Percentiles rank a stretch among this genome's conserved stretches.
Evolutionary conservation across 768 basidiomycete genomes (phyloP).

Genomic region (Thelephora aurantiotincta): DNA sequence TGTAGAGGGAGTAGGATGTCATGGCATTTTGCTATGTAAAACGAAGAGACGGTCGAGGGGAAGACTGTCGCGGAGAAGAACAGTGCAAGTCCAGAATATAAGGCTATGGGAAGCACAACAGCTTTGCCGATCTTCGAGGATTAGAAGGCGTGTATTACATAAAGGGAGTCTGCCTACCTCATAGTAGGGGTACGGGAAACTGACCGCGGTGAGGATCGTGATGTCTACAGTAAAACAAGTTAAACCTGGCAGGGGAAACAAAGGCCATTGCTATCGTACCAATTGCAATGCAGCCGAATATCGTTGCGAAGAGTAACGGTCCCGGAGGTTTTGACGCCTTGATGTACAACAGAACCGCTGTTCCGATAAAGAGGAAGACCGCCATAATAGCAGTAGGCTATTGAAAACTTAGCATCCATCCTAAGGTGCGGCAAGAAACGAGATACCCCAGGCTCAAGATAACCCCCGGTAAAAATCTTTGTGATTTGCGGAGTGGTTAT

Average conservation of each 20-base stretch:
- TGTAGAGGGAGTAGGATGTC: constrained; percentile 34
- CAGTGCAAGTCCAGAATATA: constrained; percentile 47
- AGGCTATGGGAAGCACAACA: constrained; percentile 40
- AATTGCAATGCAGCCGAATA: constrained; percentile 47
- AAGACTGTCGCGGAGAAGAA: constrained; percentile 39
- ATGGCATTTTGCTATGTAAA: constrained; percentile 37
- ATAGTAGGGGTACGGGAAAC: constrained; percentile 60
- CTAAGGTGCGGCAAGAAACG: constrained; percentile 14
- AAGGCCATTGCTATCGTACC: constrained; percentile 21
- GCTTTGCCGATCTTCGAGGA: constrained; percentile 28
- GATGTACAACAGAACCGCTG: constrained; percentile 39
- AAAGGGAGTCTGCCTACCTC: constrained; percentile 15
- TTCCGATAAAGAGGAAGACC: constrained; percentile 52
- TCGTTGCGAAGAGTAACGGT: constrained; percentile 39
- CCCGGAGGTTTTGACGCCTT: constrained; percentile 49
- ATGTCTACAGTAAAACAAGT: constrained; percentile 29
- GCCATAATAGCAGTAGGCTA: constrained; percentile 46
- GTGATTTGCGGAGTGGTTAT: constrained; percentile 22
- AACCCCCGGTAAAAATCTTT: constrained; percentile 34
- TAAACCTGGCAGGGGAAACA: background rate
- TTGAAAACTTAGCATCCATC: background rate
- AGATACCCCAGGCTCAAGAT: constrained; percentile 34
- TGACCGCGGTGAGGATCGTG: constrained; percentile 35
- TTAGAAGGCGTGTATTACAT: background rate
- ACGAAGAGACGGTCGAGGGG: constrained; percentile 45